Conservation (phyloP, 257 asterid species). For the Solanum stenotomum region DNA sequence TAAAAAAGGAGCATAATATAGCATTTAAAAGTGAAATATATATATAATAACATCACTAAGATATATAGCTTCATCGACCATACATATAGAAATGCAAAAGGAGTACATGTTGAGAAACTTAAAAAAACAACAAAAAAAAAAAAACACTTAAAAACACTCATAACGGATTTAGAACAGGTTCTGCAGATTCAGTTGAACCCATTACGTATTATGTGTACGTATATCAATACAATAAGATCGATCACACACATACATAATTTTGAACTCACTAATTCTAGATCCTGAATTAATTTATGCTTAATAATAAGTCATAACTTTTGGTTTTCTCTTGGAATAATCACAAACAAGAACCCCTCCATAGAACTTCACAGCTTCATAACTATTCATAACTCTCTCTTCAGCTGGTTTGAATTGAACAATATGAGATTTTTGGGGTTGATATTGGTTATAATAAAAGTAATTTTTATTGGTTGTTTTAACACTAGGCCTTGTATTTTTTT, state of each 20-base stretch:
- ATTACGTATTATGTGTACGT: background rate
- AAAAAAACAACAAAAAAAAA: background rate
- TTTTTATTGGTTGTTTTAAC: background rate
- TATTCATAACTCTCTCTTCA: background rate
- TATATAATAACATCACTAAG: background rate
- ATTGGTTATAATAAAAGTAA: background rate
- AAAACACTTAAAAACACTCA: background rate
- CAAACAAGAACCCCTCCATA: background rate
- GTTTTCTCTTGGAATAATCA: background rate
- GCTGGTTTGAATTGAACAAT: background rate
- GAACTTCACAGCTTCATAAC: background rate
- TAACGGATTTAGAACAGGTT: background rate
- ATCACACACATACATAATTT: background rate
- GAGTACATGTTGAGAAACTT: background rate
- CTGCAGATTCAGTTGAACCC: background rate
- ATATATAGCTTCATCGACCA: background rate
- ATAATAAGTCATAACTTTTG: background rate
- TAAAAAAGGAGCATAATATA: background rate
- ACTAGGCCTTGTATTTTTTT: background rate
- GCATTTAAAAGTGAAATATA: background rate
- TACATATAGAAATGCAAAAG: background rate
- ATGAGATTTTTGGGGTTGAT: background rate
- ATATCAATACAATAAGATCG: background rate
- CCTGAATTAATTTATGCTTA: background rate
- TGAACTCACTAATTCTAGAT: background rate